Conservation (phyloP, 805 yeast genomes). For the Hanseniaspora singularis region DNA sequence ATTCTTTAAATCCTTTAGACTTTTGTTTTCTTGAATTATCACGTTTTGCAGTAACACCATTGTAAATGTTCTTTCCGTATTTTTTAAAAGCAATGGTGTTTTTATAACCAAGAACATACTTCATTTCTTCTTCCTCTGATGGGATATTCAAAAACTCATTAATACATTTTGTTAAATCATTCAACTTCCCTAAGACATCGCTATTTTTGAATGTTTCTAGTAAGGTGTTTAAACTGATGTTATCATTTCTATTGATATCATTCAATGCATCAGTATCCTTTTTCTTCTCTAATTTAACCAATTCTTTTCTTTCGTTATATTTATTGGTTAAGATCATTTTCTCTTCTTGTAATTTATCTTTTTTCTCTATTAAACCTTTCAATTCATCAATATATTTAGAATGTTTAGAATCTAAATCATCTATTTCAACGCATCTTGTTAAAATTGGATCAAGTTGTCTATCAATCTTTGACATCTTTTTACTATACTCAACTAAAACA, state of each 20-base stretch:
- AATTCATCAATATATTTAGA: constrained; percentile 22
- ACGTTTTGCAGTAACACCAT: constrained; percentile 18
- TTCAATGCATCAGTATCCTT: neutral
- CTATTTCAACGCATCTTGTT: constrained; percentile 30
- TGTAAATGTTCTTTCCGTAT: constrained; percentile 24
- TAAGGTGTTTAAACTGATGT: no score
- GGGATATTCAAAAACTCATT: neutral
- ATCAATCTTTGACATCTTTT: neutral
- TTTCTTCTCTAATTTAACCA: neutral
- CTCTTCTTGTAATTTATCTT: constrained; percentile 18
- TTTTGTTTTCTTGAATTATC: neutral
- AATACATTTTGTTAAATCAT: neutral
- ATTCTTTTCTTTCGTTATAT: neutral
- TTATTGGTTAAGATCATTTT: neutral
- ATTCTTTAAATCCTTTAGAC: constrained; percentile 17
- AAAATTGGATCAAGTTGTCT: constrained; percentile 26
- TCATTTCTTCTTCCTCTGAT: neutral
- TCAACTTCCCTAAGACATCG: neutral
- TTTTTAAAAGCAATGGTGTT: constrained; percentile 21
- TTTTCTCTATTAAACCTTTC: constrained; percentile 25
- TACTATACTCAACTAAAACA: neutral
- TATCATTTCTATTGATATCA: no score
- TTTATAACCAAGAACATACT: constrained; percentile 19
- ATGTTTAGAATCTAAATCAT: constrained; percentile 27
- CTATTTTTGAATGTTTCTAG: neutral